Evolutionary conservation across 495 filamentous ascomycete species (phyloP), one percentile per base, ranked within the genome.

Genomic region (Podospora fimiseda): DNA sequence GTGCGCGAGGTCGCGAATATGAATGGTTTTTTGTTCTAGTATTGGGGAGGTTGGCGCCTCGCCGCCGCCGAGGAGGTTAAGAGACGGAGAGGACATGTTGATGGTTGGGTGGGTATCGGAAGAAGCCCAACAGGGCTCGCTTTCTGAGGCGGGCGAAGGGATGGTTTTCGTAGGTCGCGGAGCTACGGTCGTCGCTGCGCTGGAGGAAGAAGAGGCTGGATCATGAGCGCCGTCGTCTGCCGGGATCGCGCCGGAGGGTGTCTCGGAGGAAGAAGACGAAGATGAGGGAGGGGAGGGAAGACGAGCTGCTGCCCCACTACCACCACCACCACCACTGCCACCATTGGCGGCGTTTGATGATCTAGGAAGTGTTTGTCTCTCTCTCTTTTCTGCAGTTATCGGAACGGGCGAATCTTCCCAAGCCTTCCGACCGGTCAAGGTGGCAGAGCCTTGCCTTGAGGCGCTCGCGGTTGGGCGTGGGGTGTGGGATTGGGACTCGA

Each of bases 1-100:
- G 67, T 96, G 91, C 20, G 83, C 84, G 18, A 96, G 74, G 67
- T 90, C 87, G 54, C 86, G 83, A 27, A 96, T 86, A 60, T 82
- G 85, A 66, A 96, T 76, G 24, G 69, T 76, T 22, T 62, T 68
- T 37, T 70, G 69, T 18, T 52, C 57, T 59, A 52, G 50, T 14
- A 52, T 59, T 47, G 53, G 63, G 21, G 52, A 59, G 50, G 27
- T 50, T 38, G 56, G 27, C 0, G 52, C 20, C 36, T 60, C 39
- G 36, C 56, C 48, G 19, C 41, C 18, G n/a, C n/a, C n/a, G n/a
- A n/a, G n/a, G 41, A 50, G 38, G 23, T 41, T n/a, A 1, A 49
- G 37, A 9, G 60, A 43, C 51, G 57, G n/a, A 15, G 55, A 22
- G 49, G 62, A 23, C 53, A 61, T 15, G 36, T 61, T 41, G 55